A percentile compares a stretch with the other conserved stretches of the same genome.
Evolutionary conservation across 179 eudicot genomes (phyloP).

Genomic region (Vitellaria paradoxa): DNA sequence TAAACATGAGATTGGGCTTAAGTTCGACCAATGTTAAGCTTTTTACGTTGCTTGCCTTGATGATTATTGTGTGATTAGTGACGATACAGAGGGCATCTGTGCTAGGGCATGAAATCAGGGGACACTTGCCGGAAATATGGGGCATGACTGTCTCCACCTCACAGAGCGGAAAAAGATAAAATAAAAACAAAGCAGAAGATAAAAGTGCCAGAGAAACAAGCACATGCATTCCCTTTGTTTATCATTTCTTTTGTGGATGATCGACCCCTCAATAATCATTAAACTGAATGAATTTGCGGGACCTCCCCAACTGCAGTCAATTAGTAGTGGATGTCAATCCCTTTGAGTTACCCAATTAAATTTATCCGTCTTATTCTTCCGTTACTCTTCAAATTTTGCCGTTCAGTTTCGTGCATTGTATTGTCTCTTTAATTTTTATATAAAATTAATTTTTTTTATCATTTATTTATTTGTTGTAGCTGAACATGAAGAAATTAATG

Average conservation of each 20-base stretch:
- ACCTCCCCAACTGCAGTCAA: constrained; percentile 1
- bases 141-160: constrained; percentile 15
- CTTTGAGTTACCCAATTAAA: constrained; percentile 9
- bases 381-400: constrained; percentile 6
- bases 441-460: no score
- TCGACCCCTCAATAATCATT: constrained; percentile 24
- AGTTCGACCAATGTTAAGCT: not conserved
- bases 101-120: no score
- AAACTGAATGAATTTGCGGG: constrained; percentile 19
- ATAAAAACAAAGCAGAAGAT: constrained; percentile 18
- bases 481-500: no score
- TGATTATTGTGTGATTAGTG: not conserved
- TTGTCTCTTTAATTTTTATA: no score
- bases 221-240: constrained; percentile 32
- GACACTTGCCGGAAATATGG: constrained; percentile 12
- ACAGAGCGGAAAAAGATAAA: constrained; percentile 9
- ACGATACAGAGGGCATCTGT: not conserved
- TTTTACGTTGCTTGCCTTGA: not conserved
- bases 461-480: no score
- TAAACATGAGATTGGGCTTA: no score
- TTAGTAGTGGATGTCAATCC: constrained; percentile 24
- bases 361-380: not conserved
- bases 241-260: constrained; percentile 7
- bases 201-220: constrained; percentile 19
- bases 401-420: not conserved